Evolutionary conservation across 805 yeast genomes (phyloP).

Genomic region (Candida sphagnicola): DNA sequence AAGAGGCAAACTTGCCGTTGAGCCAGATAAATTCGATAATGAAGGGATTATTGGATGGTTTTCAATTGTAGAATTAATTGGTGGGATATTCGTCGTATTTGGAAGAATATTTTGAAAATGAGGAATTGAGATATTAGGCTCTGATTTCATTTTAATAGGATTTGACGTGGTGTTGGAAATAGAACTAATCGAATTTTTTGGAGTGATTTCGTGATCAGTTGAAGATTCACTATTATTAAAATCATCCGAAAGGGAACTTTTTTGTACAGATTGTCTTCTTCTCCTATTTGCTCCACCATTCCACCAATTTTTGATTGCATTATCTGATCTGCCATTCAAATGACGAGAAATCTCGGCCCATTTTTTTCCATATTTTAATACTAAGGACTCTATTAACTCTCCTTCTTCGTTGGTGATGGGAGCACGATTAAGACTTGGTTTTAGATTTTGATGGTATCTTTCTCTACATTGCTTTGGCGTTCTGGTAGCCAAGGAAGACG

Average conservation of each 20-base stretch:
- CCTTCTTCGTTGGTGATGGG: conserved; percentile 89
- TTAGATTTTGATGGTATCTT: conserved; percentile 85
- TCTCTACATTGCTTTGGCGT: conserved; percentile 92
- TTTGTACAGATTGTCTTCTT: conserved; percentile 41
- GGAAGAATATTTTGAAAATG: background rate
- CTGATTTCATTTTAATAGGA: background rate
- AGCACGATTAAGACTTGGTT: conserved; percentile 74
- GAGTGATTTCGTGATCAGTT: background rate
- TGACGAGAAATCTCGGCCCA: conserved; percentile 95
- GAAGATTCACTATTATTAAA: background rate
- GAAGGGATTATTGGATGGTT: conserved; percentile 2
- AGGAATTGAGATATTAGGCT: background rate
- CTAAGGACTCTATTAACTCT: conserved; percentile 71
- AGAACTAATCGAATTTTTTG: background rate
- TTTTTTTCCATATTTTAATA: conserved; percentile 73
- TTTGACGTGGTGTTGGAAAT: background rate
- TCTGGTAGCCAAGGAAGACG: conserved; percentile 67
- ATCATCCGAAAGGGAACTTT: conserved; percentile 2
- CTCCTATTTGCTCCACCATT: conserved; percentile 88
- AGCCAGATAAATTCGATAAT: background rate
- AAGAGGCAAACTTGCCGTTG: background rate
- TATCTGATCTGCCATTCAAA: conserved; percentile 82
- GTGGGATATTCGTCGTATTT: background rate
- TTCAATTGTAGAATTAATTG: conserved; percentile 1
- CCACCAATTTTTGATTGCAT: conserved; percentile 95